Base-by-base conservation (phyloP, 331 rosid species). In the Quercus phellos region DNA sequence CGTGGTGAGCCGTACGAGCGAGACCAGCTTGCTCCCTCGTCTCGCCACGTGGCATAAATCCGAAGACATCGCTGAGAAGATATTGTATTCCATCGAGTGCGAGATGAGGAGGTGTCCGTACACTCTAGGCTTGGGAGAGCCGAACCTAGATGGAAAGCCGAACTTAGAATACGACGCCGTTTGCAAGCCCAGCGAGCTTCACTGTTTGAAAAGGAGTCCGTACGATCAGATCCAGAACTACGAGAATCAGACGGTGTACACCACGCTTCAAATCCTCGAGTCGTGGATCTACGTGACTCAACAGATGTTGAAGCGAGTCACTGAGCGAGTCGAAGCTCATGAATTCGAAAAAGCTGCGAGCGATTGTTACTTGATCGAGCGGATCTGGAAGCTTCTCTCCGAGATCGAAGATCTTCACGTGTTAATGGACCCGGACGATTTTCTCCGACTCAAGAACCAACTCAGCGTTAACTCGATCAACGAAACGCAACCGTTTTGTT, bases 371-470 rank as follows among this genome's bases (percentile, higher is more conserved):
- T 24, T 84, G 76, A 82, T 94, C 82, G 97, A 92, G 68, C 78
- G 87, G 79, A 91, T 89, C 83, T 94, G 97, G 97, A 90, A 90
- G 85, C 74, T 92, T 4, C 81, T 92, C 0, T 70, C 90, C 1
- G 97, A 92, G 55, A 83, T 90, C 21, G 90, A 88, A 71, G 99
- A 92, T 55, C 77, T 90, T 26, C 90, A 90, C 56, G 81, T 90
- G 18, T 69, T 92, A 58, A 92, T 94, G 97, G 99, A 94, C 61
- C 96, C 99, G 9, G 90, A 85, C 24, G 99, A 94, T 80, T 90
- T 94, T 59, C 70, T 94, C 11, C 79, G 82, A 21, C 85, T 94
- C 68, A 94, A 89, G 87, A 92, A 85, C 34, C 87, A 87, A 58
- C 18, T 94, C 0, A 38, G 60, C 27, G 64, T 90, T 59, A 82